phyloP scores from a whole-genome alignment of 1,284 basidiomycete species.

The Trichosporon sp. region DNA sequence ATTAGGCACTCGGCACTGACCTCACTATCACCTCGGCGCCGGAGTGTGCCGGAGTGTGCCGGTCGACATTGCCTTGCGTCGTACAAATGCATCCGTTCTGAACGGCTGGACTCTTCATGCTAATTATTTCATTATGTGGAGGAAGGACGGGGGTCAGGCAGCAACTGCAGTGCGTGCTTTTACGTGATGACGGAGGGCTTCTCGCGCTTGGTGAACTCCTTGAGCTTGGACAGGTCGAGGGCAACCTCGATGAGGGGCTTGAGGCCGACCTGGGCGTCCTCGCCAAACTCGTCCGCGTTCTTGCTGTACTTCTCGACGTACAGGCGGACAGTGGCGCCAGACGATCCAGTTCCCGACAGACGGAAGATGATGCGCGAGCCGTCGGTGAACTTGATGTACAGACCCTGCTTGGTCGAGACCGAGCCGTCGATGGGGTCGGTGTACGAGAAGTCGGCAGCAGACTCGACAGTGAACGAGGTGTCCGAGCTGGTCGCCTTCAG shows the following conservation, averaged over 20 bases:
- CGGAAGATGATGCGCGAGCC: constrained; percentile 93
- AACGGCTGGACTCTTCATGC: not conserved
- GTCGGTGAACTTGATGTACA: constrained; percentile 85
- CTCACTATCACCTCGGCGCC: too few relatives aligned
- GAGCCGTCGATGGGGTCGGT: constrained; percentile 95
- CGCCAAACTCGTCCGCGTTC: constrained; percentile 66
- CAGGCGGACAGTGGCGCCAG: constrained; percentile 89
- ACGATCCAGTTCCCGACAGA: constrained; percentile 88
- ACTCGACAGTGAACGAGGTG: constrained; percentile 71
- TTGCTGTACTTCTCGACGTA: constrained; percentile 91
- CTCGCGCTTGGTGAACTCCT: constrained; percentile 76
- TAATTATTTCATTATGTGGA: not conserved
- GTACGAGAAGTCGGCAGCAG: constrained; percentile 86
- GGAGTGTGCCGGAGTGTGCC: too few relatives aligned
- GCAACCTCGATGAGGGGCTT: constrained; percentile 95
- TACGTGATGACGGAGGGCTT: constrained; percentile 94
- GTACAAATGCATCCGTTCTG: not conserved
- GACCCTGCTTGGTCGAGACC: constrained; percentile 91
- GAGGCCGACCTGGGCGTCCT: constrained; percentile 80
- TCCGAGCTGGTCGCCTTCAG: constrained; percentile 64
- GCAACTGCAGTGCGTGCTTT: not conserved
- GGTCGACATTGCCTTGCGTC: too few relatives aligned
- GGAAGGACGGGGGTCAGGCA: not conserved
- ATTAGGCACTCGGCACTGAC: too few relatives aligned
- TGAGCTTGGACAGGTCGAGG: constrained; percentile 73